These are phyloP conservation scores for Xylaria multiplex DNA, from an alignment of 2,329 filamentous ascomycete genomes.

Conservation along the genomic window DNA sequence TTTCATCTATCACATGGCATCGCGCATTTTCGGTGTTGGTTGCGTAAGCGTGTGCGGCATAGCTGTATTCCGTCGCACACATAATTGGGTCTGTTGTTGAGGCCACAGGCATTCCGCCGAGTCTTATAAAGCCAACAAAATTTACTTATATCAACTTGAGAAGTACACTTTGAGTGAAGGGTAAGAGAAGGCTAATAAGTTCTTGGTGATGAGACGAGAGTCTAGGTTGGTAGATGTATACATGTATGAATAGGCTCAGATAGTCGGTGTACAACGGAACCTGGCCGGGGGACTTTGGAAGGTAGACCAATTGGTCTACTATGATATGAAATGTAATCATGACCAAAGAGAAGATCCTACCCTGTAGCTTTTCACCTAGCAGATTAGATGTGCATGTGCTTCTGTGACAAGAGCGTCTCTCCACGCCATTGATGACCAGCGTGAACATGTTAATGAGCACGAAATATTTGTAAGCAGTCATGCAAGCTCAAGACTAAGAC, in stretches of 20 bases:
- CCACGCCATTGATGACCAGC: too few relatives aligned
- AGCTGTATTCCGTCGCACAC: conserved; percentile 5
- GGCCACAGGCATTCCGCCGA: conserved; percentile 7
- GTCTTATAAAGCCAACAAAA: conserved; percentile 14
- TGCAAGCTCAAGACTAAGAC: too few relatives aligned
- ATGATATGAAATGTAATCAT: conserved; percentile 14
- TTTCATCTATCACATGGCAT: conserved; percentile 28
- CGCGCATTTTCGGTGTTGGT: conserved; percentile 34
- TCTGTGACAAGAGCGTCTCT: not conserved
- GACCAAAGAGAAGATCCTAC: not conserved
- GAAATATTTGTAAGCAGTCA: not conserved
- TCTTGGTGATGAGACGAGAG: conserved; percentile 17
- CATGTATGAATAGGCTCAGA: conserved; percentile 33
- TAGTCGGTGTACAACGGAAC: conserved; percentile 31
- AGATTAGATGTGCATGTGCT: not conserved
- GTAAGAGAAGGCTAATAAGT: not conserved
- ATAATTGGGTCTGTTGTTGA: conserved; percentile 10
- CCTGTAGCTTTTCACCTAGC: not conserved
- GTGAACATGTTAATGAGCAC: too few relatives aligned
- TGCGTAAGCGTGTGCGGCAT: conserved; percentile 15
- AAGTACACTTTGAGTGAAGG: conserved; percentile 24
- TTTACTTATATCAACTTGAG: conserved; percentile 28
- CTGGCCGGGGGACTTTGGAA: not conserved
- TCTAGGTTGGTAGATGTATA: conserved; percentile 18
- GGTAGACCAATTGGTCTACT: conserved; percentile 4